phyloP scores from a whole-genome alignment of 2,329 filamentous ascomycete genomes.

The Aspergillus luchuensis region DNA sequence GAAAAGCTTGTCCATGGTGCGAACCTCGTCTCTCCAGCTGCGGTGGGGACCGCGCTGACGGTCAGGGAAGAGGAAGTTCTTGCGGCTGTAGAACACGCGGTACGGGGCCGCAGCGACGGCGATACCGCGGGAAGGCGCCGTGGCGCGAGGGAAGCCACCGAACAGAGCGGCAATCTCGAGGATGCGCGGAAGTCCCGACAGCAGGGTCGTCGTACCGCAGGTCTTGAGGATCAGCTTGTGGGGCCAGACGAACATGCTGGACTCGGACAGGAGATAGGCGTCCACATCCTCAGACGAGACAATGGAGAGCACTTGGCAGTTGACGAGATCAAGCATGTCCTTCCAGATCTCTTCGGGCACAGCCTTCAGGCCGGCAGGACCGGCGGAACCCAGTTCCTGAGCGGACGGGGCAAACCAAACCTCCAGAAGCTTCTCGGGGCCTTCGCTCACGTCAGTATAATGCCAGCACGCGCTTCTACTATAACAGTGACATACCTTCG shows the following conservation, averaged over 20 bases:
- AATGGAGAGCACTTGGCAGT: slow-evolving; percentile 96
- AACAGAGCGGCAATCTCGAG: slow-evolving; percentile 86
- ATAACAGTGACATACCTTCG: slow-evolving; percentile 63
- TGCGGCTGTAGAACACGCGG: slow-evolving; percentile 97
- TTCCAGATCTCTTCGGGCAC: slow-evolving; percentile 87
- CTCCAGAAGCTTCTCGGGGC: slow-evolving; percentile 95
- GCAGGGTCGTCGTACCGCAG: slow-evolving; percentile 91
- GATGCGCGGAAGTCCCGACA: slow-evolving; percentile 85
- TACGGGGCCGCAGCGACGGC: slow-evolving; percentile 82
- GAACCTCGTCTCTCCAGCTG: slow-evolving; percentile 96
- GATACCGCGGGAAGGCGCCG: slow-evolving; percentile 67
- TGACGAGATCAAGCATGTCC: slow-evolving; percentile 94
- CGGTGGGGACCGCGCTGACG: slow-evolving; percentile 92
- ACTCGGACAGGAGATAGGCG: slow-evolving; percentile 95
- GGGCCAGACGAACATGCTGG: slow-evolving; percentile 99
- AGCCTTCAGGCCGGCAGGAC: slow-evolving; percentile 78
- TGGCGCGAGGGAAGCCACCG: slow-evolving; percentile 84
- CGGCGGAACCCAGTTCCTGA: slow-evolving; percentile 65
- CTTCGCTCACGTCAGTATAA: slow-evolving; percentile 45
- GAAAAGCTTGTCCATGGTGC: slow-evolving; percentile 88
- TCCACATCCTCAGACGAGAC: slow-evolving; percentile 92
- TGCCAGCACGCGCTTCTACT: background rate
- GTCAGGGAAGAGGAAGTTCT: slow-evolving; percentile 96
- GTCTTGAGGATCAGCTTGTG: slow-evolving; percentile 99
- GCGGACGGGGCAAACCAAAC: slow-evolving; percentile 94